Evolutionary conservation across 768 basidiomycete genomes (phyloP).

Genomic region (Psilocybe tampanensis): DNA sequence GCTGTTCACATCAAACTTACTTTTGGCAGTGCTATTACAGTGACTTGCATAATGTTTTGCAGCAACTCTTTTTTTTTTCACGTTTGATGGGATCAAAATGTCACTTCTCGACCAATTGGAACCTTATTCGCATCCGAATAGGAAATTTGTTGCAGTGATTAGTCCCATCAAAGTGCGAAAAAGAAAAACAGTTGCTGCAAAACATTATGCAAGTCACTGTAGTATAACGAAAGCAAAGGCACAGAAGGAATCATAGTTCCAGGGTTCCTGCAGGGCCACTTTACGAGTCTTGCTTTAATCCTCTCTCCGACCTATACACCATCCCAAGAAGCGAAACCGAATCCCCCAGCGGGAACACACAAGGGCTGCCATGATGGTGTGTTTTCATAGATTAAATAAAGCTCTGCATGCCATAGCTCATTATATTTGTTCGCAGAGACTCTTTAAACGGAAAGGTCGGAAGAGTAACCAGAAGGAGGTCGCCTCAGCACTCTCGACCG

Average conservation of each 20-base stretch:
- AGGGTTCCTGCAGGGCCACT: not conserved
- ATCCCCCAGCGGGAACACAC: not conserved
- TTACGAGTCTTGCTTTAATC: not conserved
- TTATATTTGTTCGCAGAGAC: not conserved
- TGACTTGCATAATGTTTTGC: no score
- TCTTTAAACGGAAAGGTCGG: not conserved
- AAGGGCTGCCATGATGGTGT: not conserved
- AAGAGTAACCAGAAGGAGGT: not conserved
- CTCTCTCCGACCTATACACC: not conserved
- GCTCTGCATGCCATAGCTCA: not conserved
- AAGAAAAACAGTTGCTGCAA: no score
- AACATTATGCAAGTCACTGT: no score
- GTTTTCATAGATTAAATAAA: not conserved
- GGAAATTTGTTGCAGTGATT: no score
- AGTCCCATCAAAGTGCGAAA: no score
- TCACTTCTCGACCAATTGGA: no score
- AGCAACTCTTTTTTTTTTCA: no score
- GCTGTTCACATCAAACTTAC: no score
- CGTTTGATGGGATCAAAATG: no score
- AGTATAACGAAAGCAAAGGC: not conserved
- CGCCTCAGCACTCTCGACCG: not conserved
- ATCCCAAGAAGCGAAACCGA: not conserved
- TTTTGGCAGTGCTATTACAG: not conserved
- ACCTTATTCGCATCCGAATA: no score
- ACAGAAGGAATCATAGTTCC: not conserved